Evolutionary conservation across 1,284 basidiomycete genomes (phyloP).

Genomic region (Cutaneotrichosporon cutaneum): DNA sequence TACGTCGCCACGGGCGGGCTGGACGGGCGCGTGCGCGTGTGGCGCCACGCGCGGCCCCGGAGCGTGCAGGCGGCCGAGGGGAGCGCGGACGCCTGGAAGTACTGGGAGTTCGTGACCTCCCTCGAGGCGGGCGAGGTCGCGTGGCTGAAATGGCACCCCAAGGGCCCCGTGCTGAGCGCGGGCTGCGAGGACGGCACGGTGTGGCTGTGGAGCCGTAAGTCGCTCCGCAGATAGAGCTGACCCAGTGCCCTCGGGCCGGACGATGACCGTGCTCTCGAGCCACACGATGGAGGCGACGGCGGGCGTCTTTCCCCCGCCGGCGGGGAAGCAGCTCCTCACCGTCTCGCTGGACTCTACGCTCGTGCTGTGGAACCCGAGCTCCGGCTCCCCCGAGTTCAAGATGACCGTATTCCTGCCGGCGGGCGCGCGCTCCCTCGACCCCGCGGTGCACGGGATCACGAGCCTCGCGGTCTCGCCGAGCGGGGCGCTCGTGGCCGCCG

Average conservation of each 20-base stretch:
- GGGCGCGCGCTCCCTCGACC: slow-evolving; percentile 59
- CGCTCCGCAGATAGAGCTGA: background rate
- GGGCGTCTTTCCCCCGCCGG: slow-evolving; percentile 71
- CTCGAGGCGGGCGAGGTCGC: slow-evolving; percentile 92
- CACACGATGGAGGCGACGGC: slow-evolving; percentile 82
- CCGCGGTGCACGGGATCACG: slow-evolving; percentile 70
- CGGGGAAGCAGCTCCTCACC: slow-evolving; percentile 83
- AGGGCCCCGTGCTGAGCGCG: slow-evolving; percentile 80
- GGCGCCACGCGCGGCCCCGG: slow-evolving; percentile 64
- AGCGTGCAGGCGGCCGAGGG: slow-evolving; percentile 10
- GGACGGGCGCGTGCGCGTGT: slow-evolving; percentile 91
- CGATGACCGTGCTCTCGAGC: slow-evolving; percentile 93
- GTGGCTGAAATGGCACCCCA: slow-evolving; percentile 97
- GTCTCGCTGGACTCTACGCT: slow-evolving; percentile 79
- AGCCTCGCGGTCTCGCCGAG: slow-evolving; percentile 78
- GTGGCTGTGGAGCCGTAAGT: slow-evolving; percentile 91
- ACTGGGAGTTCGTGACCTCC: slow-evolving; percentile 91
- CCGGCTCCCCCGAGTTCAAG: slow-evolving; percentile 64
- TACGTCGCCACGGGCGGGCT: slow-evolving; percentile 93
- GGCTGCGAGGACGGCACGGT: slow-evolving; percentile 91
- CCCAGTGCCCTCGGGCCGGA: slow-evolving; percentile 84
- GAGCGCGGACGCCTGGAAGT: slow-evolving; percentile 57
- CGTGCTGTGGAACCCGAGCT: slow-evolving; percentile 87
- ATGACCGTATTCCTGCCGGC: slow-evolving; percentile 51
- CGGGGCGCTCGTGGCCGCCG: slow-evolving; percentile 83